phyloP scores from a whole-genome alignment of 495 filamentous ascomycete genomes.

The Podospora pseudopauciseta region DNA sequence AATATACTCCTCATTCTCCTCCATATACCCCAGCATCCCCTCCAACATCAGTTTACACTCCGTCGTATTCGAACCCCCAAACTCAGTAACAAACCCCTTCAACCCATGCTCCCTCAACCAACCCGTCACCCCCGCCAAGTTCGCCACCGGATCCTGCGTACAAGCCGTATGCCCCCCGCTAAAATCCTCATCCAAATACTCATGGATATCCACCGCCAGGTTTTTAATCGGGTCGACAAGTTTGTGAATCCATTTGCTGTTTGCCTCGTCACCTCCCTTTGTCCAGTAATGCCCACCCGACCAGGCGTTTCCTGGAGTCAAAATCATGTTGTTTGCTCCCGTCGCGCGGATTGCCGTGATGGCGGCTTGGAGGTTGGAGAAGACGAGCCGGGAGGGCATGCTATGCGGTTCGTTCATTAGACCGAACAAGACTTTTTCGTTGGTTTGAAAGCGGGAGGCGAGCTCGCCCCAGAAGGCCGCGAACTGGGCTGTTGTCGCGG shows the following conservation, averaged over 20 bases:
- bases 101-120: conserved; percentile 49
- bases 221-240: conserved; percentile 48
- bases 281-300: conserved; percentile 50
- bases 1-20: conserved; percentile 48
- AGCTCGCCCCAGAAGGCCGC: conserved; percentile 52
- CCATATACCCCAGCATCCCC: conserved; percentile 48
- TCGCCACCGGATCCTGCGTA: conserved; percentile 34
- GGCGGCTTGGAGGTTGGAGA: conserved; percentile 50
- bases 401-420: conserved; percentile 53
- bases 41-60: conserved; percentile 43
- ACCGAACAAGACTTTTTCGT: conserved; percentile 52
- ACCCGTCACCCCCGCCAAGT: conserved; percentile 42
- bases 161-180: conserved; percentile 43
- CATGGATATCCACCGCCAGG: conserved; percentile 51
- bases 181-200: conserved; percentile 52
- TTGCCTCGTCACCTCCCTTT: conserved; percentile 41
- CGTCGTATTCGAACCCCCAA: conserved; percentile 49
- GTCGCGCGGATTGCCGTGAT: conserved; percentile 45
- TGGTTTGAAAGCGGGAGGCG: conserved; percentile 43
- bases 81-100: conserved; percentile 54
- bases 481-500: conserved; percentile 49
- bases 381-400: conserved; percentile 44
- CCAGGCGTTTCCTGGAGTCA: conserved; percentile 50
- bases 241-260: conserved; percentile 40
- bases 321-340: conserved; percentile 44